Evolutionary conservation across 331 rosid genomes (phyloP), one percentile per base, ranked within the genome.

Genomic region (Ulmus americana): DNA sequence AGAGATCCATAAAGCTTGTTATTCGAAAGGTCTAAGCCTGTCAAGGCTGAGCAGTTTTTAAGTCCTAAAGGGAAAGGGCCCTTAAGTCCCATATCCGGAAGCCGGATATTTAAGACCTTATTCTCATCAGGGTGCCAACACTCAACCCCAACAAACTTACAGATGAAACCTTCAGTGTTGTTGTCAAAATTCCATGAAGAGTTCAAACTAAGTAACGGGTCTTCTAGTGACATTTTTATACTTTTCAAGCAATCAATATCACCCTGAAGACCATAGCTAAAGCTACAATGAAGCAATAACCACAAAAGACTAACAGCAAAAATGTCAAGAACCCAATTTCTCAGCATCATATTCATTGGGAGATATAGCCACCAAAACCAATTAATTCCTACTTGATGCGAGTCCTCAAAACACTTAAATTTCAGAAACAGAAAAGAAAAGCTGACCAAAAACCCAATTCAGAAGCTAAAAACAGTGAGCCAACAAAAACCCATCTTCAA

Each of bases 101-200:
- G 78, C 65, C 62, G 80, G 45, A 90, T 81, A 55, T 86, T 86
- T 55, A 85, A 64, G 45, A 90, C 95, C 60, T 49, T 83, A 71
- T 81, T 83, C 80, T 90, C 97, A 48, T 85, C 86, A 53, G 91
- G 90, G 77, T 90, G 97, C 97, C 97, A 90, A 65, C 97, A 90
- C 10, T 90, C 97, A 8, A 90, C 75, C 57, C 97, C 97, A 16
- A 41, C 70, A 65, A 90, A 90, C 64, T 56, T 77, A 64, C 96
- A 86, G 55, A 83, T 85, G 70, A 55, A 84, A 35, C 95, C 97
- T 73, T 86, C 91, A 0, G 97, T 81, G 0, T 1, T 56, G 70
- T 90, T 85, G 76, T 85, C 67, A 71, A 90, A 90, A 78, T 81
- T 20, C 97, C 97, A 87, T 1, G 95, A 77, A 55, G 84, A 67